Evolutionary conservation across 108 stramenopile species (phyloP).

Genomic region (Phaeodactylum tricornutum): DNA sequence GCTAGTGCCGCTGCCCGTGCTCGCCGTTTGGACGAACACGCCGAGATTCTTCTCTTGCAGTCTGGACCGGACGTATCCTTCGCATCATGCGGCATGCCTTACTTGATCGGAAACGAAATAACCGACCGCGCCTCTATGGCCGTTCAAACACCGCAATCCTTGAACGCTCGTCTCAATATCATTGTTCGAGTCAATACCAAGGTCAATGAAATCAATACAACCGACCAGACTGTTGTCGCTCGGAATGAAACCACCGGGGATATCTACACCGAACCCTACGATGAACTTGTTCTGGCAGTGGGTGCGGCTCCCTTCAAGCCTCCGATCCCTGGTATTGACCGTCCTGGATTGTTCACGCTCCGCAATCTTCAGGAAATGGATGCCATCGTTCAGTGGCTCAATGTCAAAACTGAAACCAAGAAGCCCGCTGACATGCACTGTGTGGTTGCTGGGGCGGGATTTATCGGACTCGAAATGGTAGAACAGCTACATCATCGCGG

Average conservation of each 20-base stretch:
- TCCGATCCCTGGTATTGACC: slow-evolving; percentile 58
- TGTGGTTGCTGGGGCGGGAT: slow-evolving; percentile 67
- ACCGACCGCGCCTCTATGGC: slow-evolving; percentile 49
- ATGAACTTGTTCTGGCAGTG: slow-evolving; percentile 52
- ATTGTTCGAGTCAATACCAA: slow-evolving; percentile 51
- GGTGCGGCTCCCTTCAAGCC: slow-evolving; percentile 59
- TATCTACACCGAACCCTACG: slow-evolving; percentile 23
- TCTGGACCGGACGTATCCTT: slow-evolving; percentile 53
- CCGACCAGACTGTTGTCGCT: slow-evolving; percentile 26
- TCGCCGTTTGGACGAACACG: slow-evolving; percentile 44
- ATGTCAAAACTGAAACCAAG: slow-evolving; percentile 10
- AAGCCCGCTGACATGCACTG: slow-evolving; percentile 27
- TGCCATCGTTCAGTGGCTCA: slow-evolving; percentile 36
- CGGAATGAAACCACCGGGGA: slow-evolving; percentile 17
- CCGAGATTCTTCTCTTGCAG: slow-evolving; percentile 48
- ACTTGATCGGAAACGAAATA: slow-evolving; percentile 61
- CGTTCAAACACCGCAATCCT: slow-evolving; percentile 49
- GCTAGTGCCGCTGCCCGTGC: slow-evolving; percentile 58
- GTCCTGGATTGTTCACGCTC: slow-evolving; percentile 40
- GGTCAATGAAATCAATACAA: slow-evolving; percentile 36
- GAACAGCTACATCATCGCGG: slow-evolving; percentile 50
- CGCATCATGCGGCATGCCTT: slow-evolving; percentile 66
- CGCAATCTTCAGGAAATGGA: slow-evolving; percentile 72
- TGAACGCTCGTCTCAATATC: slow-evolving; percentile 39
- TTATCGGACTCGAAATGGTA: slow-evolving; percentile 66